These are phyloP conservation scores for Nothomitra cinnamomea DNA, from an alignment of 2,329 filamentous ascomycete genomes.

Conservation along the genomic window DNA sequence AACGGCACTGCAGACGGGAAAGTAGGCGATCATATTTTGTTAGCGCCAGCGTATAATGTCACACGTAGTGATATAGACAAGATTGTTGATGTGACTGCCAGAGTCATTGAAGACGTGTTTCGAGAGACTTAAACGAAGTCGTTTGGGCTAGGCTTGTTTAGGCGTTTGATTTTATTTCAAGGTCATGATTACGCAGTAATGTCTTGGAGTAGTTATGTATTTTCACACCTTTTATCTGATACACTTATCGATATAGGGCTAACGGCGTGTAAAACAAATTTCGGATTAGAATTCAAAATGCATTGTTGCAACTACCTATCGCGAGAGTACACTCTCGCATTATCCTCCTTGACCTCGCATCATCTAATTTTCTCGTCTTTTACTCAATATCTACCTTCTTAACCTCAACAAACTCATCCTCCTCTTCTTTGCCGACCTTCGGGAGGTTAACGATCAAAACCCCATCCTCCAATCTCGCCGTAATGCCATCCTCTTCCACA, in stretches of 20 bases:
- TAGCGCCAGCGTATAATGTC: slow-evolving; percentile 53
- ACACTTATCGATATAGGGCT: no score
- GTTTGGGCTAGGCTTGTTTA: no score
- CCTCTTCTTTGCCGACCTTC: slow-evolving; percentile 47
- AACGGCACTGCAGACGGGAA: slow-evolving; percentile 40
- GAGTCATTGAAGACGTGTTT: slow-evolving; percentile 37
- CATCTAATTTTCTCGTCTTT: slow-evolving; percentile 1
- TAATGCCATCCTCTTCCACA: slow-evolving; percentile 50
- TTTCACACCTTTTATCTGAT: neutral
- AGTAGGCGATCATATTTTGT: slow-evolving; percentile 50
- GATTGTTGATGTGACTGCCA: slow-evolving; percentile 33
- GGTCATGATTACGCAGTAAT: neutral
- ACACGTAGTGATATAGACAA: slow-evolving; percentile 36
- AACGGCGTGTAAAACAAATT: no score
- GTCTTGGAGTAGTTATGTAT: neutral
- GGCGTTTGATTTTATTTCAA: neutral
- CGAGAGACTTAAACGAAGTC: neutral
- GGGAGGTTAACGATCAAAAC: slow-evolving; percentile 61
- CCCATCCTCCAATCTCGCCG: slow-evolving; percentile 63
- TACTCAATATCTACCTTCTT: slow-evolving; percentile 35
- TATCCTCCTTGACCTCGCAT: slow-evolving; percentile 9
- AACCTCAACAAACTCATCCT: slow-evolving; percentile 24
- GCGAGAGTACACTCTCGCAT: slow-evolving; percentile 9
- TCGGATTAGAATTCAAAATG: no score
- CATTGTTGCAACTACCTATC: neutral